A percentile compares a stretch with the other conserved stretches of the same genome.
These are phyloP conservation scores for Tripterygium wilfordii DNA, from an alignment of 177 flowering plant species.

Conservation along the genomic window DNA sequence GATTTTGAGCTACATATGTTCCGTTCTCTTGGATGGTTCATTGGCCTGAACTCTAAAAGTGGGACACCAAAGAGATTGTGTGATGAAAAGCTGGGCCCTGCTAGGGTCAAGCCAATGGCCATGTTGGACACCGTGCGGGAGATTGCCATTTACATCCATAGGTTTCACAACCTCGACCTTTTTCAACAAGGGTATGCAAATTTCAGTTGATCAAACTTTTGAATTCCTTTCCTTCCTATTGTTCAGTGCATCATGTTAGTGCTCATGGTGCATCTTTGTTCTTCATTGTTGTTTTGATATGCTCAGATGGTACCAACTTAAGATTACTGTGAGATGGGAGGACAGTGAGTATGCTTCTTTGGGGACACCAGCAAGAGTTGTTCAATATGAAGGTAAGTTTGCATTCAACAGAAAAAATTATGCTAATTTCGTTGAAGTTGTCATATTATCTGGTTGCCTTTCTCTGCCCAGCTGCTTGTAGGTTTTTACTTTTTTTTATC, in stretches of 20 bases:
- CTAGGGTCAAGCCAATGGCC: conserved; percentile 22
- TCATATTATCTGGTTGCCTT: no score
- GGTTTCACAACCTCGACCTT: conserved; percentile 97
- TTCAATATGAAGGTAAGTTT: conserved; percentile 92
- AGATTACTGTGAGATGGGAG: conserved; percentile 88
- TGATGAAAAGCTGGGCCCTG: conserved; percentile 25
- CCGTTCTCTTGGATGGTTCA: conserved; percentile 26
- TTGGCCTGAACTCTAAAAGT: conserved; percentile 13
- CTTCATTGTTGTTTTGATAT: conserved; percentile 1
- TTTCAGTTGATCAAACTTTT: no score
- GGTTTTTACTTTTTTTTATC: no score
- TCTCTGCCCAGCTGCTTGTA: no score
- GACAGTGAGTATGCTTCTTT: conserved; percentile 36
- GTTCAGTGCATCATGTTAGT: not conserved
- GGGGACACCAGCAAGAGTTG: conserved; percentile 88
- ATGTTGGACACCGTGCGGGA: conserved; percentile 83
- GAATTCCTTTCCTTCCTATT: no score
- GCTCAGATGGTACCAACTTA: conserved; percentile 89
- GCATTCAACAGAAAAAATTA: no score
- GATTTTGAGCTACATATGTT: conserved; percentile 15
- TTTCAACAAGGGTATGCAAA: conserved; percentile 97
- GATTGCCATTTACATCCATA: conserved; percentile 81
- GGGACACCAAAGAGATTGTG: conserved; percentile 20
- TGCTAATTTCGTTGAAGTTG: no score
- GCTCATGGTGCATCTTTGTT: not conserved